Evolutionary conservation across 192 early-diverging fungal genomes (phyloP).

Genomic region (Piromyces sp.): DNA sequence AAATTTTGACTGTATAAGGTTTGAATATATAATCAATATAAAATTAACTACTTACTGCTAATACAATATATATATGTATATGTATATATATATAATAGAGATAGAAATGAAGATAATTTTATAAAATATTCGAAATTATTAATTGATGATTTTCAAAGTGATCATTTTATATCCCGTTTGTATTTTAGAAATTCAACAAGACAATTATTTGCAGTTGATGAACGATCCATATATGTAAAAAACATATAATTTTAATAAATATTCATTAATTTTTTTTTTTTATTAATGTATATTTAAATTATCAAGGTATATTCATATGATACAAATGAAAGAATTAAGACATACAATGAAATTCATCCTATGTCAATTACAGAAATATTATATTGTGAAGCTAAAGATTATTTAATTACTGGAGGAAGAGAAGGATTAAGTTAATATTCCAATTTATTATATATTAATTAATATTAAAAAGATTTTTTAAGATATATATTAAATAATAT

Average conservation of each 20-base stretch:
- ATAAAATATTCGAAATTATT: not conserved
- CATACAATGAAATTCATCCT: not conserved
- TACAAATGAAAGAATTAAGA: not conserved
- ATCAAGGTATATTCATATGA: not conserved
- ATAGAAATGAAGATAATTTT: not conserved
- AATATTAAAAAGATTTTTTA: too few species aligned
- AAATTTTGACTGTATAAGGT: too few species aligned
- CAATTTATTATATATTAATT: too few species aligned
- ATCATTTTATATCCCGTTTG: not conserved
- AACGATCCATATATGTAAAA: not conserved
- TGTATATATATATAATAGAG: not conserved
- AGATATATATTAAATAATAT: too few species aligned
- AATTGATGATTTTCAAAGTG: not conserved
- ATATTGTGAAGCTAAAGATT: not conserved
- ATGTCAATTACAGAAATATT: not conserved
- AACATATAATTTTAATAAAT: too few species aligned
- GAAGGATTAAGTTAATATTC: not conserved
- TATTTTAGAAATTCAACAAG: not conserved
- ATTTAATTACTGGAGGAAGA: not conserved
- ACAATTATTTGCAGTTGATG: not conserved
- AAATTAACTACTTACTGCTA: too few species aligned
- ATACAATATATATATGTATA: not conserved
- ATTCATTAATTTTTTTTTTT: too few species aligned
- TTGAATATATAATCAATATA: too few species aligned
- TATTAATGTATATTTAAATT: too few species aligned